Evolutionary conservation across 306 rosid species (phyloP), one percentile per base, ranked within the genome.

Genomic region (Albizia julibrissin): DNA sequence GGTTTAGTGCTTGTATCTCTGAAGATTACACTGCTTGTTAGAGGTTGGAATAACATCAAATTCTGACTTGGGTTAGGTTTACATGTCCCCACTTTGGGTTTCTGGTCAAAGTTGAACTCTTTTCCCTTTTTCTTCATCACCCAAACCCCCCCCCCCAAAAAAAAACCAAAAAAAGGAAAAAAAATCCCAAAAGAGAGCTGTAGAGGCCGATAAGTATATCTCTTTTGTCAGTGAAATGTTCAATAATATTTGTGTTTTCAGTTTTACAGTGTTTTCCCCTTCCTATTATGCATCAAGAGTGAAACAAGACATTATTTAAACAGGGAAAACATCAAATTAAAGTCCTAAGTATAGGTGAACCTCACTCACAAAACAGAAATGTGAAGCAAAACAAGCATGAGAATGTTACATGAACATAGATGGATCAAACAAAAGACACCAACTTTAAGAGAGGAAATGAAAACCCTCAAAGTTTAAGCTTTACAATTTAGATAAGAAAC

Each of bases 71-170:
- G 78, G 54, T 46, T 61, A 24, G 26, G 42, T 21, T 37, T 69
- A 49, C 69, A 39, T 75, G 72, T 58, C 72, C 76, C 54, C 16
- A 59, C 37, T 40, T 73, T 46, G 43, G 50, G 74, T 29, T 76
- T 62, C 66, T 61, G 33, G 47, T 59, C 75, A 27, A 40, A 40
- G 70, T 64, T 64, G 5, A 3, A 22, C 13, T 61, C 10, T 26
- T 10, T 10, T 10, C 64, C 27, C 4, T 8, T 10, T 61, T 26
- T 59, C 56, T 16, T 18, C 56, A 16, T 14, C 56, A 49, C 56
- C 19, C 40, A 37, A 37, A 4, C 37, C 37, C 37, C 6, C 37
- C 37, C 37, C 5, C 37, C 37, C 34, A 3, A 0, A 3, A 31
- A 31, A 31, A 31, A 33, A 33, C n/a, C n/a, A 33, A 33, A 33